These are phyloP conservation scores for Xylaria sp. DNA, from an alignment of 2,329 filamentous ascomycete genomes.

Conservation along the genomic window DNA sequence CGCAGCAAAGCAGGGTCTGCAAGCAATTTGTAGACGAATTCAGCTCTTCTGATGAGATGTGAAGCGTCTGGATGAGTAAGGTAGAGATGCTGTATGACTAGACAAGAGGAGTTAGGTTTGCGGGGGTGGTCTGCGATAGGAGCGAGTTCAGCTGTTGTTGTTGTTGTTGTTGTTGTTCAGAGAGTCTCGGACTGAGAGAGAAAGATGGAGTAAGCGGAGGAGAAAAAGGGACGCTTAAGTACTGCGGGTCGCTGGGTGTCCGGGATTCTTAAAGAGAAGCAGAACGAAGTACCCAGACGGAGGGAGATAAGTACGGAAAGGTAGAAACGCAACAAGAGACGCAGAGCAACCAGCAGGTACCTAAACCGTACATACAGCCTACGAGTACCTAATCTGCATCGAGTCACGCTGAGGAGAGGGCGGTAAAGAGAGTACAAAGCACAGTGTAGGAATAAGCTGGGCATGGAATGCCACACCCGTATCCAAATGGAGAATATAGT, in stretches of 20 bases:
- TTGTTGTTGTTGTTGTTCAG: constrained; percentile 4
- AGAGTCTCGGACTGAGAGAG: constrained; percentile 16
- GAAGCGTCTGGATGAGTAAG: constrained; percentile 15
- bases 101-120: not conserved
- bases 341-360: no score
- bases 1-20: constrained; percentile 20
- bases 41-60: constrained; percentile 16
- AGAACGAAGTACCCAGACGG: constrained; percentile 7
- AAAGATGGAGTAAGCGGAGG: constrained; percentile 14
- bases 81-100: constrained; percentile 7
- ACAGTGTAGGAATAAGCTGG: constrained; percentile 19
- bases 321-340: not conserved
- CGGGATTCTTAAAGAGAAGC: constrained; percentile 17
- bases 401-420: not conserved
- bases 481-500: constrained; percentile 9
- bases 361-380: not conserved
- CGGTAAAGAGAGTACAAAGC: constrained; percentile 15
- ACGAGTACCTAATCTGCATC: not conserved
- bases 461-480: constrained; percentile 18
- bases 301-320: not conserved
- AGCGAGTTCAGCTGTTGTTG: constrained; percentile 3
- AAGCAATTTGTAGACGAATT: constrained; percentile 24
- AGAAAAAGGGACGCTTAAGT: constrained; percentile 20
- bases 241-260: constrained; percentile 17
- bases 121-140: not conserved